Base-by-base conservation (phyloP, 108 stramenopile species). In the Skeletonema marinoi region DNA sequence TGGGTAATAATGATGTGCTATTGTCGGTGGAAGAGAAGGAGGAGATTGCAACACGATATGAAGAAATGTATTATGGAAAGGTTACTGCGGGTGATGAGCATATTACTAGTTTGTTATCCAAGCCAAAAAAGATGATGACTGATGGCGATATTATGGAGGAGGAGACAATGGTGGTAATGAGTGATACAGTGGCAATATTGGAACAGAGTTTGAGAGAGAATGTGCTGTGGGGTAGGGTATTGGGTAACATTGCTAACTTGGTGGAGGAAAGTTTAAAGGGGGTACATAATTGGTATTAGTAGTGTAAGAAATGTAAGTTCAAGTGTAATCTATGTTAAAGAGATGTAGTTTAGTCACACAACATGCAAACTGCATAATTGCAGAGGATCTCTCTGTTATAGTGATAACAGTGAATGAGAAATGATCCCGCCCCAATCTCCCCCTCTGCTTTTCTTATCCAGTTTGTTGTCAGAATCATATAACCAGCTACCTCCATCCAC, bases 181-280 rank as follows among this genome's bases (percentile, higher is more conserved):
- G 44, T 46, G 9, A 41, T 11, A 46, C 44, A 46, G 35, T 46
- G 44, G 17, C 48, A 50, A 19, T 32, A 21, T 60, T 70, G 69
- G 62, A 68, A 39, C 58, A n/a, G 14, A 66, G 44, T 35, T 70
- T 81, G 69, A 50, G 64, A 39, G 21, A 66, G 33, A 54, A 81
- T 60, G 69, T 62, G 11, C 21, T 81, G 13, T 70, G 69, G 11
- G 73, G 80, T 31, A 65, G 80, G 33, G 56, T 81, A 17, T 50
- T 81, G 44, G 80, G 80, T 3, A 81, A 70, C 29, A 56, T 81
- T 44, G 68, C 71, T 2, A 46, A 17, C 7, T 35, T 81, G 16
- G 73, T 81, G 10, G 68, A 81, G 1, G 66, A 60, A 1, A 73
- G 62, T 4, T 46, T 81, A 58, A 38, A 8, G 33, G 73, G 62